Conservation (phyloP, 2,329 filamentous ascomycete genomes). For the Fusarium falciforme region DNA sequence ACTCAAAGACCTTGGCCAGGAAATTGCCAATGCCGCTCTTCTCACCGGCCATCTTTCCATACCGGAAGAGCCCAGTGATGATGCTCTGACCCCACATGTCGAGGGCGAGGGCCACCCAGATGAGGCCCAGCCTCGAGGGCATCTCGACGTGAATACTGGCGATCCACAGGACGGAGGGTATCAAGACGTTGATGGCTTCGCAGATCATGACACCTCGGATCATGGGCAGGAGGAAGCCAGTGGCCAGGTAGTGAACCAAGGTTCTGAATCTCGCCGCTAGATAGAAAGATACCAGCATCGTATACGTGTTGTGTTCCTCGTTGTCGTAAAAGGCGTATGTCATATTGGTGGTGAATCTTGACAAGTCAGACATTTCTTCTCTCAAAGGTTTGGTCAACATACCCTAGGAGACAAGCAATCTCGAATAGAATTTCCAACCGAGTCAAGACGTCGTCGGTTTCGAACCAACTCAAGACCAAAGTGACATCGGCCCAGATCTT, state of each 20-base stretch:
- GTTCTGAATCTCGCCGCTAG: constrained; percentile 67
- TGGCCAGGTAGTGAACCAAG: constrained; percentile 59
- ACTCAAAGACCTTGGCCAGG: constrained; percentile 61
- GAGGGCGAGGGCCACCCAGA: constrained; percentile 66
- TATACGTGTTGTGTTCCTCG: constrained; percentile 61
- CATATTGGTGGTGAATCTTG: constrained; percentile 71
- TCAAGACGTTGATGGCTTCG: constrained; percentile 55
- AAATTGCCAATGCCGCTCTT: constrained; percentile 35
- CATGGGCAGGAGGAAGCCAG: constrained; percentile 65
- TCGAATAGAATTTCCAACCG: constrained; percentile 69
- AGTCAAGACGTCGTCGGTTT: constrained; percentile 70
- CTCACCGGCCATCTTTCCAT: constrained; percentile 31
- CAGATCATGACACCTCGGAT: constrained; percentile 66
- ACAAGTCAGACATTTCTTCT: not conserved
- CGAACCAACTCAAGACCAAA: constrained; percentile 69
- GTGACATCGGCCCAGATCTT: constrained; percentile 73
- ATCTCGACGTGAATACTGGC: constrained; percentile 67
- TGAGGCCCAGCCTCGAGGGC: constrained; percentile 64
- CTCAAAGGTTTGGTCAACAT: not conserved
- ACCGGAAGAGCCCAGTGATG: constrained; percentile 55
- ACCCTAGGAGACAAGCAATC: constrained; percentile 70
- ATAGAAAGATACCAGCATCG: constrained; percentile 70
- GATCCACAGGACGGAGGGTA: constrained; percentile 69
- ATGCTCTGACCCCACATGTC: constrained; percentile 63
- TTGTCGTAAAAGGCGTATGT: constrained; percentile 62